Evolutionary conservation across 805 yeast species (phyloP).

Genomic region (Ogataea naganishii): DNA sequence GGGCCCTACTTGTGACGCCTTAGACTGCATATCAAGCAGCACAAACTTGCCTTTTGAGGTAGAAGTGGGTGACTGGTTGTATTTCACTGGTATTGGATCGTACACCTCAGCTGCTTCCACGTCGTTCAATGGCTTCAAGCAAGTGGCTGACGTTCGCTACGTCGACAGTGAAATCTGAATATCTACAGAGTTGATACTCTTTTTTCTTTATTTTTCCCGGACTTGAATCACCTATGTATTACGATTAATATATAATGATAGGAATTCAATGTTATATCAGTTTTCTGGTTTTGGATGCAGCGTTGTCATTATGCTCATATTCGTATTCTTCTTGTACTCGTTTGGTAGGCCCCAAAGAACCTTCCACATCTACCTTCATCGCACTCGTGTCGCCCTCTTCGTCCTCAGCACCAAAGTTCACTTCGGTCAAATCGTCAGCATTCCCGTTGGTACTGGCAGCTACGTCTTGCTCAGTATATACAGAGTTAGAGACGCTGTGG

Average conservation of each 20-base stretch:
- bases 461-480: background rate
- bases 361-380: conserved; percentile 20
- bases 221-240: background rate
- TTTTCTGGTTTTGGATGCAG: too few relatives aligned
- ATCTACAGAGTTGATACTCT: background rate
- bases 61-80: conserved; percentile 86
- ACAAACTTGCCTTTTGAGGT: conserved; percentile 50
- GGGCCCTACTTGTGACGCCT: conserved; percentile 99
- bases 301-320: conserved; percentile 3
- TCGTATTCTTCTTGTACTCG: conserved; percentile 5
- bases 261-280: conserved; percentile 1
- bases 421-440: conserved; percentile 20
- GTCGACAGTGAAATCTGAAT: conserved; percentile 28
- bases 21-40: conserved; percentile 66
- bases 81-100: conserved; percentile 79
- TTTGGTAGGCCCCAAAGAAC: conserved; percentile 9
- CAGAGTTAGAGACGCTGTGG: background rate
- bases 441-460: conserved; percentile 8
- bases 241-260: conserved; percentile 11
- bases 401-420: conserved; percentile 19
- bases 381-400: conserved; percentile 14
- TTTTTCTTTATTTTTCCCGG: background rate
- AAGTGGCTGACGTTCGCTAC: conserved; percentile 50
- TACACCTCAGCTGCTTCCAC: conserved; percentile 92
- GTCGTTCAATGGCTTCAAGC: conserved; percentile 80